Evolutionary conservation across 805 yeast genomes (phyloP), one percentile per base, ranked within the genome.

Genomic region (Priceomyces fermenticarens): DNA sequence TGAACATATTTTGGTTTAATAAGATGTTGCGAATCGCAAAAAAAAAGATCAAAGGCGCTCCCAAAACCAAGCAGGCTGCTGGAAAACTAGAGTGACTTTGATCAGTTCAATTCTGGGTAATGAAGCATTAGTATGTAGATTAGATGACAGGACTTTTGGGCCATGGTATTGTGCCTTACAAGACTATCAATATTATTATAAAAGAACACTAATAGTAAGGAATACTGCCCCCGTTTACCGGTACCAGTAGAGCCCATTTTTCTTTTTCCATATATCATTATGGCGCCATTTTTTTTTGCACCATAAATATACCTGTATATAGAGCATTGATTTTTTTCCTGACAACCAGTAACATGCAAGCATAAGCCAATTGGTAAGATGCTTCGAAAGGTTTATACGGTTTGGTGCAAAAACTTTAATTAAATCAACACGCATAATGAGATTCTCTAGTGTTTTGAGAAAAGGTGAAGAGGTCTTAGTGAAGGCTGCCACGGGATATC

Each of bases 1-100:
- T 93, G 55, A 93, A 93, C 60, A 55, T 87, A 23, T 72, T 73
- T 52, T 93, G 99, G 99, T 89, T 93, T 67, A 62, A 69, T 38
- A 90, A 88, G 63, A 93, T 93, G 98, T 55, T 90, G 11, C 56
- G 55, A 30, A 77, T 88, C 41, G 95, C 95, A 11, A 62, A 54
- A 38, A 81, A 78, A 62, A 74, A 80, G 68, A 40, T 51, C 11
- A 15, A 14, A 3, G 51, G 48, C 11, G 31, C 42, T 30, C 38
- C 57, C 5, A 44, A 38, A 30, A 51, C 51, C 3, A 47, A 52
- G 30, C 53, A 52, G 35, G 50, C 36, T 9, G 48, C 51, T 3
- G 49, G 46, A 14, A 48, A 44, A 36, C 41, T 49, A 34, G 54
- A 53, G 12, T 52, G 45, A 20, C 25, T 20, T 20, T 20, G 25